phyloP scores from a whole-genome alignment of 2,329 filamentous ascomycete species.

The Blastomyces emzantsi region DNA sequence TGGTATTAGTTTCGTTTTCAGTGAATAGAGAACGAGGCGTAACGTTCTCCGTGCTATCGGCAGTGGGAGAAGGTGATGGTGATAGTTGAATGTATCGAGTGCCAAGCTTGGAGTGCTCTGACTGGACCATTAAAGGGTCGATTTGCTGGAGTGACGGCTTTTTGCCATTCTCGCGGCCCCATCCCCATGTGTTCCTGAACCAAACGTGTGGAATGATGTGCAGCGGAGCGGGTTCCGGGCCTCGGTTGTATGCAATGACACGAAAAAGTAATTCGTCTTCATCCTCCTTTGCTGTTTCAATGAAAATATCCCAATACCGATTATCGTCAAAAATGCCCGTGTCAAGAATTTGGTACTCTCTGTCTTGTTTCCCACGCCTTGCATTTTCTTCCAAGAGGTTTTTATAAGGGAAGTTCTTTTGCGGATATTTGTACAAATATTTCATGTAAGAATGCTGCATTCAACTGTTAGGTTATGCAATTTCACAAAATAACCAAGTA shows the following conservation, averaged over 20 bases:
- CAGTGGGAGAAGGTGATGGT: conserved; percentile 67
- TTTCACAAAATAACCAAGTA: conserved; percentile 17
- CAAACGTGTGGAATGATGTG: conserved; percentile 93
- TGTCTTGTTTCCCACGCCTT: conserved; percentile 62
- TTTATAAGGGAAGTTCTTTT: conserved; percentile 84
- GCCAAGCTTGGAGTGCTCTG: conserved; percentile 71
- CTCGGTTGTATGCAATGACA: conserved; percentile 92
- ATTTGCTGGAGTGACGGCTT: conserved; percentile 69
- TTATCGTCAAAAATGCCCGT: conserved; percentile 82
- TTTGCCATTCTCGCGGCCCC: conserved; percentile 68
- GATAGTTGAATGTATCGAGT: conserved; percentile 77
- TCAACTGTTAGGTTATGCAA: conserved; percentile 20
- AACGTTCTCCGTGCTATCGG: conserved; percentile 67
- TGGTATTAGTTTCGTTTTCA: conserved; percentile 87
- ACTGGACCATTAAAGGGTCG: conserved; percentile 59
- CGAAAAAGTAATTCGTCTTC: conserved; percentile 88
- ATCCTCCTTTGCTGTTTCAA: conserved; percentile 91
- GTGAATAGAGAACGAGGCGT: conserved; percentile 82
- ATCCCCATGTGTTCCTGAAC: conserved; percentile 97
- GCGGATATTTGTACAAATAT: conserved; percentile 94
- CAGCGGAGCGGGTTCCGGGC: conserved; percentile 77
- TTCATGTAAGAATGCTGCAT: conserved; percentile 95
- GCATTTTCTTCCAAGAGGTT: conserved; percentile 79
- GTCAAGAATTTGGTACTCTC: conserved; percentile 86
- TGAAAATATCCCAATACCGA: conserved; percentile 93